These are phyloP conservation scores for Agaricus blazei DNA, from an alignment of 768 basidiomycete species.

Conservation along the genomic window DNA sequence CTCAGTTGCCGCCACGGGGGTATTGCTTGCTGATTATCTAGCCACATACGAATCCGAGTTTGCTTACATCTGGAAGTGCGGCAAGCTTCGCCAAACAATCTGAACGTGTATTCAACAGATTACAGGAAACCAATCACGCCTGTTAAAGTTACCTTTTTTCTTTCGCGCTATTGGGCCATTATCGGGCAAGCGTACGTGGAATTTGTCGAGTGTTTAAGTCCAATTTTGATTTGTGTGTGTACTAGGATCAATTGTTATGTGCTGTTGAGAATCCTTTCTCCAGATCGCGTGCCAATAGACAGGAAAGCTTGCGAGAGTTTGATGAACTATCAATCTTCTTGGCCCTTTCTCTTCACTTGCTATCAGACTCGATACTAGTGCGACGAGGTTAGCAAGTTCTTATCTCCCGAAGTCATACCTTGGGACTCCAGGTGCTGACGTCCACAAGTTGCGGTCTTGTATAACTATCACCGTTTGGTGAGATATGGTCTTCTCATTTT, in stretches of 20 bases:
- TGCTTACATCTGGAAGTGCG: slow-evolving; percentile 5
- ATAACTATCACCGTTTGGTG: background rate
- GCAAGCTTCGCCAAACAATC: background rate
- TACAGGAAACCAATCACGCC: slow-evolving; percentile 2
- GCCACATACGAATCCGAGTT: background rate
- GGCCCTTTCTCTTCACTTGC: slow-evolving; percentile 13
- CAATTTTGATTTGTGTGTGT: background rate
- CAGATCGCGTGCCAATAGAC: slow-evolving; percentile 8
- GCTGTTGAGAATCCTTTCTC: background rate
- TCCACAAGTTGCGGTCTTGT: background rate
- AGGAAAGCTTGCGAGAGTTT: slow-evolving; percentile 1
- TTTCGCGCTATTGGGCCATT: slow-evolving; percentile 15
- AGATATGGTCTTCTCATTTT: background rate
- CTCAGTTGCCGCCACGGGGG: background rate
- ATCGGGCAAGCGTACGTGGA: slow-evolving; percentile 12
- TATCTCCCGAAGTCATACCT: too few relatives aligned
- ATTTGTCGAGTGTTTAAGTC: too few relatives aligned
- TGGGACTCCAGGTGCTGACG: background rate
- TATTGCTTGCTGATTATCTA: slow-evolving; percentile 2
- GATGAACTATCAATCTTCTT: slow-evolving; percentile 14
- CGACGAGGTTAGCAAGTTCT: slow-evolving; percentile 12
- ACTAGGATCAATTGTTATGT: slow-evolving; percentile 1
- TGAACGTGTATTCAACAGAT: too few relatives aligned
- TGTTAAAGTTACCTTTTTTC: slow-evolving; percentile 8
- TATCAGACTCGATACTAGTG: slow-evolving; percentile 14